Evolutionary conservation across 108 stramenopile species (phyloP), one percentile per base, ranked within the genome.

Genomic region (Epithemia pelagica): DNA sequence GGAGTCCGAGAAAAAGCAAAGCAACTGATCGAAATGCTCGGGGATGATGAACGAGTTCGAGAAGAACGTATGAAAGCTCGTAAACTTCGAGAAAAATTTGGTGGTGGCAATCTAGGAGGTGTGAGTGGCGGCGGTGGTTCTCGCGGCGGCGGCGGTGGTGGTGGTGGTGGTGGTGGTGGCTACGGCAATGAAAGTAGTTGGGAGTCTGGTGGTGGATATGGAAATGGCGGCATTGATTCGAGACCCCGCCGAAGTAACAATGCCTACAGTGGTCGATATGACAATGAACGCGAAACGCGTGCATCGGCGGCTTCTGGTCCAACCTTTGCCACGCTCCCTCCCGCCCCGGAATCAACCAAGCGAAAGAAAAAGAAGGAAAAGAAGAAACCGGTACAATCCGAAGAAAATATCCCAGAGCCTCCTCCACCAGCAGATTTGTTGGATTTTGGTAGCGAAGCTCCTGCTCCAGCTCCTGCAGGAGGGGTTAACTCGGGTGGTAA

Each of bases 1-100:
- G 94, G 94, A 2, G 89, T 95, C 1, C 67, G 97, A 29, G 97
- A 98, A 76, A 96, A 95, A 79, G 75, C 96, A 28, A 96, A 96
- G 71, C 93, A 95, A 78, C 58, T 98, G 27, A 61, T 93, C 28
- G 97, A 98, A 53, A 75, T 98, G 25, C 77, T 96, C 20, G 66
- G 61, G 28, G 92, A 95, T 77, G 96, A 96, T 71, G 97, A 95
- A 32, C 65, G 85, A 23, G 89, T 98, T 66, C 86, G 97, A 31
- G 94, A 94, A 78, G 96, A 96, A 76, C 79, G 97, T 58, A 78
- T 74, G 66, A 94, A 91, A 78, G 96, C 97, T 0, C 71, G 80
- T n/a, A 78, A 83, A 69, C 56, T 98, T 61, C 75, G 87, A 71
- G 84, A 94, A 68, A 90, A 88, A 66, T 90, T 94, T 67, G 80